Evolutionary conservation across 148 eudicot species (phyloP).

Genomic region (Rhododendron kiyosumense): DNA sequence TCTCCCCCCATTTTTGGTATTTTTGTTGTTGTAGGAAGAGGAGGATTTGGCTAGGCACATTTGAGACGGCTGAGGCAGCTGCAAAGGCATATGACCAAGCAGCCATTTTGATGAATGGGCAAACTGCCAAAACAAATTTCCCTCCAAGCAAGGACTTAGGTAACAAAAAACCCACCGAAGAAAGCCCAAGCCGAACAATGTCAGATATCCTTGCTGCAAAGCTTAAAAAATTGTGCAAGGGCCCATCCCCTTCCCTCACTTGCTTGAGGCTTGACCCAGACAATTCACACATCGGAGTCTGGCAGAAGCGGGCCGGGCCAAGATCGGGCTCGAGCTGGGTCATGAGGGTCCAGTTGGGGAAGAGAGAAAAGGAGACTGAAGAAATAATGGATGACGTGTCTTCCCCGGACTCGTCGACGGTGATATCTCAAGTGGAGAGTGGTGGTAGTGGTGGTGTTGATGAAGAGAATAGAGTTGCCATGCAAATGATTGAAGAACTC

Average conservation of each 20-base stretch:
- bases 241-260: constrained; percentile 72
- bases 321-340: constrained; percentile 72
- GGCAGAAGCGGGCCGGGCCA: constrained; percentile 79
- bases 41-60: constrained; percentile 90
- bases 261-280: constrained; percentile 81
- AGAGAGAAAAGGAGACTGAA: neutral
- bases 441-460: constrained; percentile 13
- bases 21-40: constrained; percentile 46
- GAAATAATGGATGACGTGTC: neutral
- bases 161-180: neutral
- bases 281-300: constrained; percentile 79
- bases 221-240: constrained; percentile 61
- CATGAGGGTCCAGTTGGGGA: constrained; percentile 63
- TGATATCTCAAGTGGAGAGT: constrained; percentile 10
- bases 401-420: neutral
- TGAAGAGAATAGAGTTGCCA: constrained; percentile 63
- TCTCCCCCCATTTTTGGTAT: too few species aligned
- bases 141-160: constrained; percentile 25
- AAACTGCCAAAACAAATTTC: constrained; percentile 82
- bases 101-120: constrained; percentile 80
- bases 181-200: constrained; percentile 16
- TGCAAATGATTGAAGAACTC: constrained; percentile 88
- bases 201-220: constrained; percentile 54
- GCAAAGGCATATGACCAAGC: constrained; percentile 92
- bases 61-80: constrained; percentile 92